A percentile compares a stretch with the other conserved stretches of the same genome.
Evolutionary conservation across 108 stramenopile genomes (phyloP).

Genomic region (Discostella stelligeroides): DNA sequence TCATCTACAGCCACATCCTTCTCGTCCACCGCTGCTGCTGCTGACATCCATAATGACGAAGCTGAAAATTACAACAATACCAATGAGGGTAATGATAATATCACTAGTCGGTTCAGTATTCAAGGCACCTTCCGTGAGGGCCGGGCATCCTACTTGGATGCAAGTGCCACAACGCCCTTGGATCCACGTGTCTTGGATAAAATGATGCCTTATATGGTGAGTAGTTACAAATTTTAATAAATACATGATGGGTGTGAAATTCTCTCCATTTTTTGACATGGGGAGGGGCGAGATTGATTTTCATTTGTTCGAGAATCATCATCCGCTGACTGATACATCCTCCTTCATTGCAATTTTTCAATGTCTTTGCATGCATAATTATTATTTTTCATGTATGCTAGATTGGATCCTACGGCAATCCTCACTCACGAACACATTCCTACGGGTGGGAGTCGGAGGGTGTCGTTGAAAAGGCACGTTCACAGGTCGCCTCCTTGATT

Average conservation of each 20-base stretch:
- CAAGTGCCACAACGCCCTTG: conserved; percentile 95
- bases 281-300: too few species aligned
- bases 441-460: conserved; percentile 98
- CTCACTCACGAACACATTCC: conserved; percentile 96
- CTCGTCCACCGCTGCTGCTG: background rate
- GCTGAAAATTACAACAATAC: background rate
- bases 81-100: background rate
- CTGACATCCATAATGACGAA: background rate
- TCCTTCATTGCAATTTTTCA: too few species aligned
- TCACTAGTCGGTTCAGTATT: conserved; percentile 52
- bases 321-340: too few species aligned
- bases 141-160: conserved; percentile 87
- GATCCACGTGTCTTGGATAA: conserved; percentile 99
- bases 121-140: conserved; percentile 75
- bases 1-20: conserved; percentile 6
- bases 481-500: conserved; percentile 90
- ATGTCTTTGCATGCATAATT: background rate
- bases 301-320: too few species aligned
- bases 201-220: conserved; percentile 96
- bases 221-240: too few species aligned
- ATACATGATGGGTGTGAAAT: too few species aligned
- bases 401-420: conserved; percentile 95
- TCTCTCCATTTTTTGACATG: too few species aligned
- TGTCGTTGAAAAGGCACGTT: conserved; percentile 88
- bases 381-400: conserved; percentile 10